Base-by-base conservation (phyloP, 2,329 filamentous ascomycete genomes). In the Fulvia fulva region DNA sequence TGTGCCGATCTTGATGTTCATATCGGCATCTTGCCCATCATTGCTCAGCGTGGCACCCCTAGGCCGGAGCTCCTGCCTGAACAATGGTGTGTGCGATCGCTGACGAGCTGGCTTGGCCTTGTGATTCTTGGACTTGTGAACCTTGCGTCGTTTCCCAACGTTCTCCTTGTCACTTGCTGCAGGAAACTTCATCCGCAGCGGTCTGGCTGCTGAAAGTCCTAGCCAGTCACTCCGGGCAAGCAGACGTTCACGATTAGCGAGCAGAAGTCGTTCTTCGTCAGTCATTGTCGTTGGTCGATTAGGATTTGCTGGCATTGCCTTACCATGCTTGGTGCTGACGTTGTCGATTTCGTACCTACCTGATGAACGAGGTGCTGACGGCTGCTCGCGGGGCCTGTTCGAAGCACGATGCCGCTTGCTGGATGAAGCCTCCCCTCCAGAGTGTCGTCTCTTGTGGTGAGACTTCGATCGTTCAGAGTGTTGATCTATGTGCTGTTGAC, bases 201-300 rank as follows among this genome's bases (percentile, higher is more conserved):
- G 69, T 30, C 63, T 63, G 1, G 60, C 62, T 19, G 63, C 55
- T 47, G 62, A 58, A n/a, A 73, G 61, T 12, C 65, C 65, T 30
- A 73, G 63, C 70, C 70, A 73, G 58, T 73, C 70, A 34, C 45
- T 51, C n/a, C 61, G 68, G 26, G 63, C 59, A 23, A 71, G 64
- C 5, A 72, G 63, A 12, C 62, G 61, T 5, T 60, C 54, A 16
- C 68, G 66, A 26, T 56, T 62, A 9, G 64, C 62, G 9, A 61
- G 55, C 3, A 68, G 61, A n/a, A 49, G 43, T 28, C 49, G 52
- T 53, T 62, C 51, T 26, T 65, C 62, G 25, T 62, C 63, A 23
- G 43, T 49, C 30, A 43, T 22, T 11, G 30, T 50, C 26, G 47
- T 16, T 1, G 47, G 21, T 47, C 44, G 5, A 16, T 12, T 5